Base-by-base conservation (phyloP, 768 basidiomycete species). In the Podaxis sp. region DNA sequence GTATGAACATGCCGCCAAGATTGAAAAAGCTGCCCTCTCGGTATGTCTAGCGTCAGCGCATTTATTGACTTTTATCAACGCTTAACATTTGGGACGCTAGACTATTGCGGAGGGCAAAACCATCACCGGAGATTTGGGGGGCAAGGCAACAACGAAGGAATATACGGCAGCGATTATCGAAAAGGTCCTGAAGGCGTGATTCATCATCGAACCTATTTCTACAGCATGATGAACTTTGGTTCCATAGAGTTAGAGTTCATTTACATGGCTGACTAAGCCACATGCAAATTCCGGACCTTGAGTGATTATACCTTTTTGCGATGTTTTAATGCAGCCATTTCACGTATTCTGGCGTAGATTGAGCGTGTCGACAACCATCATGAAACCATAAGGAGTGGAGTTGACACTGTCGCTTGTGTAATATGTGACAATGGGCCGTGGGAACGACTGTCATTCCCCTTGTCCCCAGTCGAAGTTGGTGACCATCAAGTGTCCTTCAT, bases 21-120 rank as follows among this genome's bases (percentile, higher is more conserved):
- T 99, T 65, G 94, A 98, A 78, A 87, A 87, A 75, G 97, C 97
- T 63, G 85, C 91, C 50, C 85, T 99, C 63, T 73, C 82, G 63
- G 95, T 97, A 76, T 73, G 93, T 48, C 14, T 47, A 7, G 23
- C 21, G 37, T 25, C 16, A 10, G 23, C 13, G 53, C 13, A 47
- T 46, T 47, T 25, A 36, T 52, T 25, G 51, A 37, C 38, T 25
- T 21, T 38, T 54, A 7, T 32, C 1, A 7, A 32, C 28, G 25
- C 38, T 36, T 51, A 37, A 65, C 61, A 25, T 60, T 61, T 35
- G 63, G 55, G 58, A 32, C 67, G 66, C 44, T 40, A 96, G 95
- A 98, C 95, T 36, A 97, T 99, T 71, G 94, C 96, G 16, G 96
- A 97, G 77, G 97, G 97, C 66, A 94, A 91, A 78, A 74, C 80